Conservation (phyloP, 352 stramenopile genomes). For the Pythium coloratum region DNA sequence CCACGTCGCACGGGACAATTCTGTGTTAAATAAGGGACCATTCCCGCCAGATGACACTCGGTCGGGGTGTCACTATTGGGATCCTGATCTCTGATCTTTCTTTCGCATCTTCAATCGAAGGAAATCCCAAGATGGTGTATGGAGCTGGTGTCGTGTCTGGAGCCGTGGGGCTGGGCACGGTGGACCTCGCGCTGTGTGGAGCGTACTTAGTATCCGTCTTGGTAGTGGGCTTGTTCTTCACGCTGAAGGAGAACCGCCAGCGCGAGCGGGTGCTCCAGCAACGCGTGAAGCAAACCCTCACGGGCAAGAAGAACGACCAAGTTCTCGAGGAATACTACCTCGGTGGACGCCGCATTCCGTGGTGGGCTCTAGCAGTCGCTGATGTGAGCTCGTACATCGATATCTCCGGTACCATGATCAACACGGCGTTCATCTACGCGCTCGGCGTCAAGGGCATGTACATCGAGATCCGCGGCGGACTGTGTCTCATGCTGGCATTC, state of each 20-base stretch:
- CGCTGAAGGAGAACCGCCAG: constrained; percentile 49
- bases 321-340: constrained; percentile 79
- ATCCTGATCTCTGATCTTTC: constrained; percentile 11
- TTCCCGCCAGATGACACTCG: constrained; percentile 18
- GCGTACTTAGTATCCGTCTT: constrained; percentile 66
- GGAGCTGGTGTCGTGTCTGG: constrained; percentile 3
- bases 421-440: constrained; percentile 78
- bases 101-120: constrained; percentile 8
- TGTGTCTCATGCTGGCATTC: constrained; percentile 81
- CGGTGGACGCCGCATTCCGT: constrained; percentile 60
- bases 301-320: constrained; percentile 29
- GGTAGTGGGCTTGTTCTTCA: constrained; percentile 68
- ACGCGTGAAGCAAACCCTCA: constrained; percentile 16
- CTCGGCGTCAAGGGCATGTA: constrained; percentile 84
- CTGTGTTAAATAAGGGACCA: constrained; percentile 19
- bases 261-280: constrained; percentile 37
- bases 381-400: constrained; percentile 87
- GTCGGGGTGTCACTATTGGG: constrained; percentile 16
- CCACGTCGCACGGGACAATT: constrained; percentile 23
- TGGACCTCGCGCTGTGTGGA: constrained; percentile 58
- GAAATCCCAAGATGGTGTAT: constrained; percentile 11
- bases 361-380: constrained; percentile 69
- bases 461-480: constrained; percentile 75
- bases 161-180: constrained; percentile 35
- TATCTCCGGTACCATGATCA: constrained; percentile 86